Conservation (phyloP, 495 filamentous ascomycete species). For the Hypoxylon rickii region DNA sequence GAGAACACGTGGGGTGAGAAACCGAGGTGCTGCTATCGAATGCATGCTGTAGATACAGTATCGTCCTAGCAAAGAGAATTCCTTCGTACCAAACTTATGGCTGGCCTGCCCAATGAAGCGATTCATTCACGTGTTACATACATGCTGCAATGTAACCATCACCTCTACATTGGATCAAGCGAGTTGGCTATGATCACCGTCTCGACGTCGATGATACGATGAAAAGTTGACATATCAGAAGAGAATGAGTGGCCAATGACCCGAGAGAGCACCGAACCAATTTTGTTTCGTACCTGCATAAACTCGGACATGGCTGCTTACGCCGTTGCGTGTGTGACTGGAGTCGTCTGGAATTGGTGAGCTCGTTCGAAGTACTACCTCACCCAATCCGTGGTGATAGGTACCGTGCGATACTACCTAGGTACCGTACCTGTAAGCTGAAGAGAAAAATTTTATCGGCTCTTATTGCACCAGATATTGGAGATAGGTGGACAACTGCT, state of each 20-base stretch:
- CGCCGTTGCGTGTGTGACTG: constrained; percentile 13
- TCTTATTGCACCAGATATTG: constrained; percentile 8
- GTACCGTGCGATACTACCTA: not conserved
- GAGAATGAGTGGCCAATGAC: not conserved
- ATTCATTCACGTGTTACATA: not conserved
- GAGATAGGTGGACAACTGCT: not conserved
- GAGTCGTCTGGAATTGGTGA: constrained; percentile 6
- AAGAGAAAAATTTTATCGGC: not conserved
- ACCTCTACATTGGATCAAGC: constrained; percentile 9
- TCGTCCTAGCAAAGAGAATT: not conserved
- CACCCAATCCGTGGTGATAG: no score
- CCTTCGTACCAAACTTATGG: constrained; percentile 21
- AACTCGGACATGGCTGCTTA: constrained; percentile 5
- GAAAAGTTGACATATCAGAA: constrained; percentile 1
- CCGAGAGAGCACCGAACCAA: not conserved
- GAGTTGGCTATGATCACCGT: constrained; percentile 1
- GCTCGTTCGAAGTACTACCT: constrained; percentile 3
- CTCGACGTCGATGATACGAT: constrained; percentile 11
- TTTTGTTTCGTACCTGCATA: constrained; percentile 8
- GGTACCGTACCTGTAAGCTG: no score
- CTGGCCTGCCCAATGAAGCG: constrained; percentile 2
- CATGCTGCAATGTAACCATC: constrained; percentile 8
- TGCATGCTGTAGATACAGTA: not conserved
- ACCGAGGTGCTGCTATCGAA: constrained; percentile 8
- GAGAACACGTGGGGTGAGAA: constrained; percentile 30